A percentile compares a stretch with the other conserved stretches of the same genome.
These are phyloP conservation scores for Infundibulicybe gibba DNA, from an alignment of 768 basidiomycete species.

Conservation along the genomic window DNA sequence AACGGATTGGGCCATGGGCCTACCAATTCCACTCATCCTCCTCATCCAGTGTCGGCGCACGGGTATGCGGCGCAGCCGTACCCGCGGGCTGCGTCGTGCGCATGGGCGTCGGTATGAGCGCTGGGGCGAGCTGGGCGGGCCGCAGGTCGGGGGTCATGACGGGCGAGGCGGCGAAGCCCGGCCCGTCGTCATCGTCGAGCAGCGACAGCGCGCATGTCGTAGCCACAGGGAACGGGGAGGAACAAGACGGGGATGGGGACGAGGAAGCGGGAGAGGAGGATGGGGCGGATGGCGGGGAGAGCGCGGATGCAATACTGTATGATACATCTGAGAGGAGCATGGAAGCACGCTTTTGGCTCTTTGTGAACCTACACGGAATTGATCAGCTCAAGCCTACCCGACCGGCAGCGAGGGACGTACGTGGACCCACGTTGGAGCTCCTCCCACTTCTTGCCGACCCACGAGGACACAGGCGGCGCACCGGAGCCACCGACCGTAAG, in stretches of 20 bases:
- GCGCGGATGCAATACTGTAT: constrained; percentile 46
- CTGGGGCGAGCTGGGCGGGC: neutral
- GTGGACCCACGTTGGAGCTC: constrained; percentile 51
- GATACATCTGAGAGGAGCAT: constrained; percentile 64
- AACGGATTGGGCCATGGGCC: constrained; percentile 2
- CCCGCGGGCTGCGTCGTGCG: constrained; percentile 2
- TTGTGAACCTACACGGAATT: constrained; percentile 70
- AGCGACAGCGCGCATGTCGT: constrained; percentile 21
- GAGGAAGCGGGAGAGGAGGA: constrained; percentile 11
- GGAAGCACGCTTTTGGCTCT: constrained; percentile 67
- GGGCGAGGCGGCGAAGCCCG: constrained; percentile 16
- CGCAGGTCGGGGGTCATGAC: constrained; percentile 28
- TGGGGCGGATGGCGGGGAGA: constrained; percentile 32
- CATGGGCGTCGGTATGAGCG: neutral
- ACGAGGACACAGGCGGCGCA: constrained; percentile 27
- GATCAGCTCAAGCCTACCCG: too few relatives aligned
- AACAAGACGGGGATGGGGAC: too few relatives aligned
- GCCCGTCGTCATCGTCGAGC: constrained; percentile 33
- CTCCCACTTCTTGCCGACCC: constrained; percentile 62
- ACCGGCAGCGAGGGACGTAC: constrained; percentile 42
- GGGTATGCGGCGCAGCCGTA: neutral
- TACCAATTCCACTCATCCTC: constrained; percentile 67
- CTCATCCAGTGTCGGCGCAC: constrained; percentile 24
- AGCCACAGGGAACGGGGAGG: constrained; percentile 11
- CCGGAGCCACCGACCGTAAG: constrained; percentile 17